phyloP scores from a whole-genome alignment of 2,329 filamentous ascomycete genomes.

The Cytospora mali region DNA sequence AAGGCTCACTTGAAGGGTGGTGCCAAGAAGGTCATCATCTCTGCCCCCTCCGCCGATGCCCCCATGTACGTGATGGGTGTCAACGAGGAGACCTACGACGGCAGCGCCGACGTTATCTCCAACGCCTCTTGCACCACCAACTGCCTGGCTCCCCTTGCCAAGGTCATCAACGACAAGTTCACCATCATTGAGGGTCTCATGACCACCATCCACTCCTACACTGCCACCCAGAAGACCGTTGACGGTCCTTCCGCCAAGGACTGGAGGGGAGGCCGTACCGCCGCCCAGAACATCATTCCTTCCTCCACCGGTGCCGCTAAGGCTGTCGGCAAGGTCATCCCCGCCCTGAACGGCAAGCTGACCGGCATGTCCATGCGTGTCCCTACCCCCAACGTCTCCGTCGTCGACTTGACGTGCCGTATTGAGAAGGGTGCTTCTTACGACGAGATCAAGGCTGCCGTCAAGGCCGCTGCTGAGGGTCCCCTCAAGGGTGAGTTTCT shows the following conservation, averaged over 20 bases:
- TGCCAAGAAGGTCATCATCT: constrained; percentile 98
- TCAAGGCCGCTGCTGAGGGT: constrained; percentile 86
- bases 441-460: constrained; percentile 87
- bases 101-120: constrained; percentile 90
- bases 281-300: constrained; percentile 99
- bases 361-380: constrained; percentile 99
- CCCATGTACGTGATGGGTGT: constrained; percentile 99
- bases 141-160: constrained; percentile 98
- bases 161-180: constrained; percentile 99
- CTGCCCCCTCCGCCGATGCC: constrained; percentile 88
- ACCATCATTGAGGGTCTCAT: constrained; percentile 97
- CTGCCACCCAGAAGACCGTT: constrained; percentile 98
- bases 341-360: constrained; percentile 96
- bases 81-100: constrained; percentile 93
- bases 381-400: constrained; percentile 96
- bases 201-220: constrained; percentile 99
- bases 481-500: constrained; percentile 75
- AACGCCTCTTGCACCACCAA: constrained; percentile 99
- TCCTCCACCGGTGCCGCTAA: constrained; percentile 99
- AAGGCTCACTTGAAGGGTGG: constrained; percentile 91
- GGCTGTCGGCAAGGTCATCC: constrained; percentile 99
- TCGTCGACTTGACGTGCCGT: constrained; percentile 94
- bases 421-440: constrained; percentile 87
- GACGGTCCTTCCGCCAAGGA: constrained; percentile 98
- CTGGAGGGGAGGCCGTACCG: constrained; percentile 98